Conservation (phyloP, 768 basidiomycete genomes). For the Wakefieldia striispora region DNA sequence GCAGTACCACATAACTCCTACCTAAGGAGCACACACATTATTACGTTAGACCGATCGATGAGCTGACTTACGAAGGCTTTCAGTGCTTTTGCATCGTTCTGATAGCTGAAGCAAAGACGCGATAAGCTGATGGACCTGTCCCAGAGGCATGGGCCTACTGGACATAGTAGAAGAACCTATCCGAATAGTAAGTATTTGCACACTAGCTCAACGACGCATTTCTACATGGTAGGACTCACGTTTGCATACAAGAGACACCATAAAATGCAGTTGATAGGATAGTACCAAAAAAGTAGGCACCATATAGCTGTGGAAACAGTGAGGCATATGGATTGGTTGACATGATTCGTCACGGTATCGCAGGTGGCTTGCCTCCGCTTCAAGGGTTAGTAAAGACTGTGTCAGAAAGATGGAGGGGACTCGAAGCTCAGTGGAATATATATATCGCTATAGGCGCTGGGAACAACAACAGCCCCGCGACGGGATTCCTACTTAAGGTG, state of each 20-base stretch:
- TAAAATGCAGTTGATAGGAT: not conserved
- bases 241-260: not conserved
- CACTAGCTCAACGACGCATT: no score
- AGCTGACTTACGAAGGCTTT: not conserved
- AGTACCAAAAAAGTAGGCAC: not conserved
- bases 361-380: no score
- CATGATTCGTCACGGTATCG: no score
- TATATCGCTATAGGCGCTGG: no score
- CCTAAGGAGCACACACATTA: not conserved
- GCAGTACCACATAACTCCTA: not conserved
- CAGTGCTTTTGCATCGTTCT: not conserved
- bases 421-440: no score
- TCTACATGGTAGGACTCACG: not conserved
- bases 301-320: not conserved
- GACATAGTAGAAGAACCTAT: not conserved
- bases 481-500: no score
- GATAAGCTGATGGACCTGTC: no score
- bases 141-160: not conserved
- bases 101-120: not conserved
- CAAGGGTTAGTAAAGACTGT: no score
- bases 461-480: no score
- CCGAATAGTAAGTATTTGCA: not conserved
- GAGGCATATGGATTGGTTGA: no score
- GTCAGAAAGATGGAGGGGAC: no score
- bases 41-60: no score